These are phyloP conservation scores for Carnegiea gigantea DNA, from an alignment of 179 eudicot genomes.

Conservation along the genomic window DNA sequence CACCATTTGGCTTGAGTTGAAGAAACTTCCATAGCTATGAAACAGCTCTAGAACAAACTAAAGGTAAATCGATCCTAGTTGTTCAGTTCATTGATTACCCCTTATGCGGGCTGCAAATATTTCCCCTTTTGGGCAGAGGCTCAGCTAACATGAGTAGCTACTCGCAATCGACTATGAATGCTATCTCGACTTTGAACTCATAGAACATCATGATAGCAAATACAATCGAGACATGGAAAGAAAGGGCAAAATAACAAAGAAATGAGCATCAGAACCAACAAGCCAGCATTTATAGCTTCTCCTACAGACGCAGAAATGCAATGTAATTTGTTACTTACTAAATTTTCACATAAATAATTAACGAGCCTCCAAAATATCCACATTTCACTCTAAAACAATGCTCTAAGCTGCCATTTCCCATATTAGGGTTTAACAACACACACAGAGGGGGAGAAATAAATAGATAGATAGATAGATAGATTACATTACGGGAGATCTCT, in stretches of 20 bases:
- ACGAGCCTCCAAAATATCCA: background rate
- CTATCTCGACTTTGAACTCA: background rate
- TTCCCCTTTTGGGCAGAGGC: background rate
- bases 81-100: background rate
- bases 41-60: no score
- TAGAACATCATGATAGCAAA: background rate
- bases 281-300: background rate
- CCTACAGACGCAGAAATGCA: background rate
- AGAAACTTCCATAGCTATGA: background rate
- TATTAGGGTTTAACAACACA: background rate
- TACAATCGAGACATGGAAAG: background rate
- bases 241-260: background rate
- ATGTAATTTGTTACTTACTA: background rate
- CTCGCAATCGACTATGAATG: background rate
- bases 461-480: background rate
- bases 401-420: background rate
- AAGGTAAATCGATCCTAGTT: background rate
- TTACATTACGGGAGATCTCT: slow-evolving; percentile 97
- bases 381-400: background rate
- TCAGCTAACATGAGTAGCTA: no score
- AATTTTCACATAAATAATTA: background rate
- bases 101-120: background rate
- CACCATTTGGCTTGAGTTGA: background rate
- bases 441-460: background rate
- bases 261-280: background rate